Evolutionary conservation across 2,329 filamentous ascomycete species (phyloP).

Genomic region (Zalaria sp.): DNA sequence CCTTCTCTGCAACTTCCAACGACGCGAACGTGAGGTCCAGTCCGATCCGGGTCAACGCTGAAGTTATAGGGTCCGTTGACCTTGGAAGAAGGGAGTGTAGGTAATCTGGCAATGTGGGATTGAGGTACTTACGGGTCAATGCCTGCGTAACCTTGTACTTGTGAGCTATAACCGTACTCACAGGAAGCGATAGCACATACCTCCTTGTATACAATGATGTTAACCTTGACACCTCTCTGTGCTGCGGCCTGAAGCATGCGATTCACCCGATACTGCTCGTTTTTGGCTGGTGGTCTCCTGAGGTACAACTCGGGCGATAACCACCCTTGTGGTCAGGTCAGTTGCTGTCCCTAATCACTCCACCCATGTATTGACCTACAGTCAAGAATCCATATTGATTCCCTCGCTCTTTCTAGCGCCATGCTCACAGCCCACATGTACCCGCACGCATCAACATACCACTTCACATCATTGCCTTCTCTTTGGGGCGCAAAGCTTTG

Average conservation of each 20-base stretch:
- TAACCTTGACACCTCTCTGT: conserved; percentile 68
- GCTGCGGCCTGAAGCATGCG: conserved; percentile 70
- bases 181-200: conserved; percentile 12
- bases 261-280: conserved; percentile 74
- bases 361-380: conserved; percentile 32
- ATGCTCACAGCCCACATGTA: conserved; percentile 78
- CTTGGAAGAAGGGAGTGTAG: conserved; percentile 28
- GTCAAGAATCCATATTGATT: conserved; percentile 74
- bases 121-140: conserved; percentile 52
- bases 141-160: conserved; percentile 50
- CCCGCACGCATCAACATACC: conserved; percentile 76
- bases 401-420: conserved; percentile 61
- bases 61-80: conserved; percentile 26
- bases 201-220: conserved; percentile 88
- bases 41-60: conserved; percentile 24
- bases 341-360: not conserved
- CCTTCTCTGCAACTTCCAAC: conserved; percentile 29
- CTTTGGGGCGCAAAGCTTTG: conserved; percentile 58
- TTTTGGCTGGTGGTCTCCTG: conserved; percentile 63
- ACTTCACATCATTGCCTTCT: conserved; percentile 61
- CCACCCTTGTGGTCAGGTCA: conserved; percentile 44
- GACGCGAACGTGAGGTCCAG: conserved; percentile 30
- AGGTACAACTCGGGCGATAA: conserved; percentile 79
- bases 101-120: conserved; percentile 27
- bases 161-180: not conserved